phyloP scores from a whole-genome alignment of 495 filamentous ascomycete species.

The Poronia punctata region DNA sequence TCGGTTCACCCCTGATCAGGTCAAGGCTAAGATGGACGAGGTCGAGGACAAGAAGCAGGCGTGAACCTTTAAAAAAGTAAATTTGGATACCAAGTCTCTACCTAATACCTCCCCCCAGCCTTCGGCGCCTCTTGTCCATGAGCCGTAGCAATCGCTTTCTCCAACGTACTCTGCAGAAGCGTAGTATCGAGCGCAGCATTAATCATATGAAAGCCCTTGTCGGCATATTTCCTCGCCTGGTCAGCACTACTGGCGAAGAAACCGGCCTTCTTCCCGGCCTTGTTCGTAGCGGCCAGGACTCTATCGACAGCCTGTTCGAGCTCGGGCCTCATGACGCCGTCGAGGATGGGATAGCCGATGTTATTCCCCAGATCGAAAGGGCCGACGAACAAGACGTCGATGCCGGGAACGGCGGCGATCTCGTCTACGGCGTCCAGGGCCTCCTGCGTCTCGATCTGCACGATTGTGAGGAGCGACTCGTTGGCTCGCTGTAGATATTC shows the following conservation, averaged over 20 bases:
- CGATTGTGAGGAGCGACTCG: conserved; percentile 59
- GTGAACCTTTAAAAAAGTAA: neutral
- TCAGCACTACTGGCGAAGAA: conserved; percentile 68
- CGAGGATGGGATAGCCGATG: conserved; percentile 62
- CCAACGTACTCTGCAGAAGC: conserved; percentile 42
- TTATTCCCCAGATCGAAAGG: conserved; percentile 72
- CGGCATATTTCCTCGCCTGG: conserved; percentile 54
- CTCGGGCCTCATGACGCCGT: conserved; percentile 55
- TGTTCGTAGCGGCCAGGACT: conserved; percentile 54
- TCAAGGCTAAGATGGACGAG: conserved; percentile 62
- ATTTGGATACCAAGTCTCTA: conserved; percentile 1
- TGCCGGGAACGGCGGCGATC: conserved; percentile 62
- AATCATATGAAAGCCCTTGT: conserved; percentile 74
- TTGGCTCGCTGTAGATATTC: conserved; percentile 75
- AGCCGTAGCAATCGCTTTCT: conserved; percentile 36
- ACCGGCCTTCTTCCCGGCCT: conserved; percentile 65
- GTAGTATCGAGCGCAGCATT: conserved; percentile 56
- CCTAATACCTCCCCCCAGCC: conserved; percentile 28
- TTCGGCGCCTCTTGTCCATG: conserved; percentile 31
- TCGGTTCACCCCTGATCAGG: conserved; percentile 62
- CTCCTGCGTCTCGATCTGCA: conserved; percentile 77
- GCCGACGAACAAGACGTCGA: conserved; percentile 73
- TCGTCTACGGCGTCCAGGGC: conserved; percentile 63
- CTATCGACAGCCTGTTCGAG: conserved; percentile 60
- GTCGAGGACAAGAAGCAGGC: conserved; percentile 39